A percentile compares a stretch with the other conserved stretches of the same genome.
Conservation (phyloP, 2,329 filamentous ascomycete species). For the Aaosphaeria arxii region DNA sequence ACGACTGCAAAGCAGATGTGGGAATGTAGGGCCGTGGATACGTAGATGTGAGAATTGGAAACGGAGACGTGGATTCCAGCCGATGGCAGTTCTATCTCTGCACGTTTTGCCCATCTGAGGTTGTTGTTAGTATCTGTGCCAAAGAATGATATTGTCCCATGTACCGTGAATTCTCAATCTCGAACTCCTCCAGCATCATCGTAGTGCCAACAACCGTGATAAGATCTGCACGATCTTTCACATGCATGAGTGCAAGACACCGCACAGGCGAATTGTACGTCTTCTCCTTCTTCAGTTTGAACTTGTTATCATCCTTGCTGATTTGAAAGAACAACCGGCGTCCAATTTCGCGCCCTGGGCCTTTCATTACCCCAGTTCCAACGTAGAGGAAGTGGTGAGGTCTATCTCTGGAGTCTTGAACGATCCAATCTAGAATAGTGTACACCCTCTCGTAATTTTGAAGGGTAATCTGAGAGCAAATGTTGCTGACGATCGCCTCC, state of each 20-base stretch:
- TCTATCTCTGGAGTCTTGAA: conserved; percentile 52
- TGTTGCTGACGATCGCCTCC: conserved; percentile 32
- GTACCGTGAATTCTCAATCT: conserved; percentile 8
- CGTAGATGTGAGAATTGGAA: conserved; percentile 46
- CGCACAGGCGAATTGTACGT: conserved; percentile 28
- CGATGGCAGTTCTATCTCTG: conserved; percentile 44
- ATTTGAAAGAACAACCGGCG: conserved; percentile 28
- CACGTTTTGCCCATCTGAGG: conserved; percentile 39
- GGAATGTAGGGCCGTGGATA: conserved; percentile 55
- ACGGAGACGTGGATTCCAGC: conserved; percentile 51
- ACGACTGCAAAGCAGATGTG: conserved; percentile 47
- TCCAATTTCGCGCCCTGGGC: conserved; percentile 18
- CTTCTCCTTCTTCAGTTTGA: conserved; percentile 51
- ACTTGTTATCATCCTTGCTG: conserved; percentile 17
- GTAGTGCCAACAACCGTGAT: conserved; percentile 24
- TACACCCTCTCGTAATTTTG: conserved; percentile 58
- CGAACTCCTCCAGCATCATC: conserved; percentile 27
- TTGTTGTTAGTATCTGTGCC: conserved; percentile 1
- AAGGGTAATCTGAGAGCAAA: conserved; percentile 55
- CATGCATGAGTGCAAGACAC: conserved; percentile 22
- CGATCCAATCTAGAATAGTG: conserved; percentile 63
- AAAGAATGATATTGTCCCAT: not conserved
- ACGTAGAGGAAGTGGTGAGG: conserved; percentile 63
- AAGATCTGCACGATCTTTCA: conserved; percentile 13
- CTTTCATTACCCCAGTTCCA: conserved; percentile 40